A percentile compares a stretch with the other conserved stretches of the same genome.
These are phyloP conservation scores for Borealophlyctis nickersoniae DNA, from an alignment of 192 early-diverging fungal species.

Conservation along the genomic window DNA sequence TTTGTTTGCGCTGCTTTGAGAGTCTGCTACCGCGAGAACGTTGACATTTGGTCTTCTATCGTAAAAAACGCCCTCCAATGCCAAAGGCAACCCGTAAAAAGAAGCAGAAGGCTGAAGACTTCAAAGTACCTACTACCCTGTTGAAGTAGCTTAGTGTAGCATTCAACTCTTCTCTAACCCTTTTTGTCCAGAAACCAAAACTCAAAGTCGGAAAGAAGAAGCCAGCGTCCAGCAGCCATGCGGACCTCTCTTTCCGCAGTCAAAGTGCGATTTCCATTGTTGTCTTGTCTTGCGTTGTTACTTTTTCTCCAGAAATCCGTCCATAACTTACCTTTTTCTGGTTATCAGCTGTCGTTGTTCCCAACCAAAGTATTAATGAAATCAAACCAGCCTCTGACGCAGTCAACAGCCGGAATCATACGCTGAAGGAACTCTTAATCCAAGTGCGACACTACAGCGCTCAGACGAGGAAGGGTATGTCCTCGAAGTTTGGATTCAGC, in stretches of 20 bases:
- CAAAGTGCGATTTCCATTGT: too few relatives aligned
- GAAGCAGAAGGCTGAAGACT: constrained; percentile 73
- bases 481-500: neutral
- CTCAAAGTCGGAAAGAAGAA: constrained; percentile 90
- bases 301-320: neutral
- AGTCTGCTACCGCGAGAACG: too few relatives aligned
- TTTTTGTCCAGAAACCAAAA: constrained; percentile 71
- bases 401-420: constrained; percentile 75
- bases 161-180: too few relatives aligned
- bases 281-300: neutral
- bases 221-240: constrained; percentile 67
- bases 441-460: constrained; percentile 79
- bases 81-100: constrained; percentile 49
- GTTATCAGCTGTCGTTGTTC: constrained; percentile 75
- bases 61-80: too few relatives aligned
- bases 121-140: too few relatives aligned
- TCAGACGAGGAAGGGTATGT: constrained; percentile 35
- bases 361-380: constrained; percentile 72
- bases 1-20: too few relatives aligned
- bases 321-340: too few relatives aligned
- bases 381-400: constrained; percentile 65
- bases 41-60: too few relatives aligned
- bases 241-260: constrained; percentile 80
- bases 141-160: too few relatives aligned
- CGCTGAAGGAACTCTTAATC: constrained; percentile 68